phyloP scores from a whole-genome alignment of 2,329 filamentous ascomycete species.

The Mollisia scopiformis region DNA sequence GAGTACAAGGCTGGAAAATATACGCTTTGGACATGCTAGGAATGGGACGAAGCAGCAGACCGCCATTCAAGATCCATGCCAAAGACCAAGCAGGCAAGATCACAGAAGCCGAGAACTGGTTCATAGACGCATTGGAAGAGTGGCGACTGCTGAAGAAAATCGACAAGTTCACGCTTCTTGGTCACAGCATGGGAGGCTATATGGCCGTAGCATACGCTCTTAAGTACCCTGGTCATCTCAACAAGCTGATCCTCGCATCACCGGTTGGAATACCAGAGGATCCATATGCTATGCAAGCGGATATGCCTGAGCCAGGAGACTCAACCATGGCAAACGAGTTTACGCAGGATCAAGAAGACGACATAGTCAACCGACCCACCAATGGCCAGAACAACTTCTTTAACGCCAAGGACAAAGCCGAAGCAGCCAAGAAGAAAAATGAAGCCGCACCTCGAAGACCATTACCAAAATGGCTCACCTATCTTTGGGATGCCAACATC shows the following conservation, averaged over 20 bases:
- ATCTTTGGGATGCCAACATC: conserved; percentile 96
- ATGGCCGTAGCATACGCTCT: conserved; percentile 93
- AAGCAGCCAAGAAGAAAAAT: conserved; percentile 40
- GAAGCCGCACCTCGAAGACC: conserved; percentile 47
- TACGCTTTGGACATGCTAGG: conserved; percentile 95
- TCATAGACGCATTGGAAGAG: conserved; percentile 93
- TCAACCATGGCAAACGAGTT: conserved; percentile 80
- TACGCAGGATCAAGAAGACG: conserved; percentile 68
- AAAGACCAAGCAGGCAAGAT: conserved; percentile 83
- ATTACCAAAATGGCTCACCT: conserved; percentile 84
- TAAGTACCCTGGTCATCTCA: conserved; percentile 92
- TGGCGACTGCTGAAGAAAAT: conserved; percentile 90
- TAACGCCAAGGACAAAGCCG: conserved; percentile 47
- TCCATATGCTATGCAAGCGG: conserved; percentile 81
- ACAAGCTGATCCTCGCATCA: conserved; percentile 94
- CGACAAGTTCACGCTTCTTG: conserved; percentile 89
- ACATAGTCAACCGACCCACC: conserved; percentile 44
- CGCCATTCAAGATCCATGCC: conserved; percentile 80
- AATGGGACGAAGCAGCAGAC: conserved; percentile 87
- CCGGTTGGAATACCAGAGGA: conserved; percentile 95
- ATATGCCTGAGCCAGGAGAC: conserved; percentile 75
- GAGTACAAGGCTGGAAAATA: conserved; percentile 80
- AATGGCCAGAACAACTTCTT: conserved; percentile 50
- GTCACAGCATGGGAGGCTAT: conserved; percentile 93
- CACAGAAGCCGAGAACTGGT: conserved; percentile 90